Conservation (phyloP, 257 asterid species). For the Jacaranda mimosifolia region DNA sequence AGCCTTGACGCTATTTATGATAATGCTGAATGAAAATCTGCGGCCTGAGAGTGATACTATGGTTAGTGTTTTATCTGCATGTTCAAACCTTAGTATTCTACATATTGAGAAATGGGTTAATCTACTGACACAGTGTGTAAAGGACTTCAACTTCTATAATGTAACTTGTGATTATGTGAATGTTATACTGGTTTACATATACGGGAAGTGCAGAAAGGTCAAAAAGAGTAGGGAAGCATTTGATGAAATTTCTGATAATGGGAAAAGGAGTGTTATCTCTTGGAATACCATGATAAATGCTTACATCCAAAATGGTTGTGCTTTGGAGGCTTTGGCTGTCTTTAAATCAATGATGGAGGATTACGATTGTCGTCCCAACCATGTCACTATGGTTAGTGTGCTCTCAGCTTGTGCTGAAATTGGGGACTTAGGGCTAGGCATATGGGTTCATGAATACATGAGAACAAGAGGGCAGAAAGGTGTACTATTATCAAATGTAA, state of each 20-base stretch:
- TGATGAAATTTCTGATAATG: slow-evolving; percentile 56
- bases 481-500: slow-evolving; percentile 56
- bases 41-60: slow-evolving; percentile 68
- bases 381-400: slow-evolving; percentile 77
- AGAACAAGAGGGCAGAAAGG: slow-evolving; percentile 51
- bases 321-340: slow-evolving; percentile 58
- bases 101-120: slow-evolving; percentile 59
- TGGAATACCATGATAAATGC: slow-evolving; percentile 80
- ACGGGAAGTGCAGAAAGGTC: slow-evolving; percentile 62
- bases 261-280: slow-evolving; percentile 64
- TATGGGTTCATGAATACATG: slow-evolving; percentile 69
- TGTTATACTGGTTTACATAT: slow-evolving; percentile 58
- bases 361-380: slow-evolving; percentile 64
- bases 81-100: slow-evolving; percentile 53
- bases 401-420: slow-evolving; percentile 83
- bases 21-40: slow-evolving; percentile 59
- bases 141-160: slow-evolving; percentile 5
- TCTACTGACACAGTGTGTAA: slow-evolving; percentile 32
- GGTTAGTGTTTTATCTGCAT: slow-evolving; percentile 78
- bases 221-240: slow-evolving; percentile 65
- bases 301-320: slow-evolving; percentile 62
- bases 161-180: slow-evolving; percentile 50
- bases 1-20: slow-evolving; percentile 52
- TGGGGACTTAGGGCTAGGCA: slow-evolving; percentile 72
- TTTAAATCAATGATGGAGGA: slow-evolving; percentile 61